These are phyloP conservation scores for Botrytis elliptica DNA, from an alignment of 2,329 filamentous ascomycete species.

Conservation along the genomic window DNA sequence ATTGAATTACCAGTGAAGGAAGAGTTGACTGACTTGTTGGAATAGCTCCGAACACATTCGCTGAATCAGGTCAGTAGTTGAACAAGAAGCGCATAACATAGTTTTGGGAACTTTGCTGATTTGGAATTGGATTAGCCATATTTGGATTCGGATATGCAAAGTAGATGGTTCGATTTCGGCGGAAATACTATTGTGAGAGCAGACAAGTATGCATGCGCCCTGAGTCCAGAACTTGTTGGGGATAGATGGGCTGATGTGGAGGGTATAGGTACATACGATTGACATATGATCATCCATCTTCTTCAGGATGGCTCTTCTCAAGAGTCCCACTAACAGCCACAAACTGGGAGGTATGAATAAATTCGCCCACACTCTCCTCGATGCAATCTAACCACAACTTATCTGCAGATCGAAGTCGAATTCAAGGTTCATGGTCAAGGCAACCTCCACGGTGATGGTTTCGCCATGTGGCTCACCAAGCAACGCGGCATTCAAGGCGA, in stretches of 20 bases:
- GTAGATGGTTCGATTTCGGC: slow-evolving; percentile 98
- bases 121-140: slow-evolving; percentile 65
- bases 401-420: slow-evolving; percentile 74
- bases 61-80: slow-evolving; percentile 64
- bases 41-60: slow-evolving; percentile 81
- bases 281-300: slow-evolving; percentile 84
- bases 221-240: neutral
- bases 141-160: slow-evolving; percentile 96
- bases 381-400: slow-evolving; percentile 12
- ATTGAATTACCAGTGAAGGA: neutral
- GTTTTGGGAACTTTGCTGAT: slow-evolving; percentile 22
- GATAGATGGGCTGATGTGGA: slow-evolving; percentile 31
- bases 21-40: slow-evolving; percentile 24
- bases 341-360: slow-evolving; percentile 76
- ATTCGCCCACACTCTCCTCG: neutral
- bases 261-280: slow-evolving; percentile 79
- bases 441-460: slow-evolving; percentile 90
- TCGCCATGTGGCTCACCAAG: slow-evolving; percentile 98
- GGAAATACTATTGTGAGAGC: slow-evolving; percentile 84
- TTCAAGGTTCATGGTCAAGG: slow-evolving; percentile 90
- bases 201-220: slow-evolving; percentile 56
- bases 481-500: slow-evolving; percentile 76
- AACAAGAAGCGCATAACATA: neutral
- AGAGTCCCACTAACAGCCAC: slow-evolving; percentile 92
- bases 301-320: slow-evolving; percentile 91